A percentile compares a stretch with the other conserved stretches of the same genome.
phyloP scores from a whole-genome alignment of 2,329 filamentous ascomycete species.

The Fusarium lyarnte region DNA sequence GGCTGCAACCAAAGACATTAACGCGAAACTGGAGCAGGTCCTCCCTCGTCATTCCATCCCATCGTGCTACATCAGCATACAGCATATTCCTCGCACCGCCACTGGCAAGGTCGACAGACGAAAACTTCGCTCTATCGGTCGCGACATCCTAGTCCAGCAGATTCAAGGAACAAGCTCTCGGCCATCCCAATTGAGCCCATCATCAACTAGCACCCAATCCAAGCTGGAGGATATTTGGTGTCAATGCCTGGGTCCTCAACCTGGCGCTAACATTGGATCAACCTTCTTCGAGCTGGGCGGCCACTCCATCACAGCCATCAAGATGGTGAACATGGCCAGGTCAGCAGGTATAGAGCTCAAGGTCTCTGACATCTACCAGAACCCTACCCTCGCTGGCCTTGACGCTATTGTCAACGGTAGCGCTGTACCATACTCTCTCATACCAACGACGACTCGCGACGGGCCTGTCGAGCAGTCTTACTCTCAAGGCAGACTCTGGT shows the following conservation, averaged over 20 bases:
- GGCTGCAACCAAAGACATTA: neutral
- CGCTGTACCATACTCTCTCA: neutral
- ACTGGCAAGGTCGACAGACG: neutral
- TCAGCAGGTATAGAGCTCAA: neutral
- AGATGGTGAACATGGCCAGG: slow-evolving; percentile 10
- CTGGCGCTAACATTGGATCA: neutral
- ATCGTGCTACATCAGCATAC: neutral
- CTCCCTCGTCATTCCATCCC: neutral
- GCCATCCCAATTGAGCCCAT: accelerated
- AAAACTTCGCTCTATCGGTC: neutral
- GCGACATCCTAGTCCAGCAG: accelerated
- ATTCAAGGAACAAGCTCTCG: accelerated
- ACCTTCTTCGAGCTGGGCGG: slow-evolving; percentile 9
- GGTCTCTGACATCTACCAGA: slow-evolving; percentile 2
- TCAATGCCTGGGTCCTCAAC: neutral
- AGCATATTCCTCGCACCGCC: neutral
- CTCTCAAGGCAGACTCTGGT: slow-evolving; percentile 10
- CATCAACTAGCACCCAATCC: accelerated
- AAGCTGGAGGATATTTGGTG: neutral
- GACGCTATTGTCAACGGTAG: neutral
- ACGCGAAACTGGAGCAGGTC: neutral
- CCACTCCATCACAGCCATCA: slow-evolving; percentile 9
- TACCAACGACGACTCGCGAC: neutral
- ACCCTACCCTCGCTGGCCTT: neutral
- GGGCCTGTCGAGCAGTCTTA: slow-evolving; percentile 11